Evolutionary conservation across 1,284 basidiomycete genomes (phyloP).

Genomic region (Ustilago bromivora): DNA sequence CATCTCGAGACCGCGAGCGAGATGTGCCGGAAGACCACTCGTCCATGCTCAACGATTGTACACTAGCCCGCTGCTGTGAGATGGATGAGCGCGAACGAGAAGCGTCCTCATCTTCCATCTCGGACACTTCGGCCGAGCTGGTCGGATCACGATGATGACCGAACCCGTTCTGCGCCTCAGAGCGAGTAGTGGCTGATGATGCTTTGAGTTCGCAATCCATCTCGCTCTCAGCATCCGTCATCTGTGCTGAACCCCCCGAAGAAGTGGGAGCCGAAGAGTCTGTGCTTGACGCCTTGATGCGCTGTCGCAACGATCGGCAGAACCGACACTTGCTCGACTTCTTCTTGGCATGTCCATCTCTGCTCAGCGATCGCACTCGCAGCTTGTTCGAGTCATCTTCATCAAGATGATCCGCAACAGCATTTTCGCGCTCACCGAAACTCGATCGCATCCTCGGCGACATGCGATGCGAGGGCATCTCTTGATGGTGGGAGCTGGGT

Average conservation of each 20-base stretch:
- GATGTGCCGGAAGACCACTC: constrained; percentile 23
- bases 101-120: constrained; percentile 38
- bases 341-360: constrained; percentile 47
- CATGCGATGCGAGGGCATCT: constrained; percentile 6
- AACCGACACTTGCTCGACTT: constrained; percentile 51
- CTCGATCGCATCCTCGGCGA: constrained; percentile 22
- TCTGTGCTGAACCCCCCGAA: constrained; percentile 38
- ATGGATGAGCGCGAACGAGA: constrained; percentile 23
- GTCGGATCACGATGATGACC: neutral
- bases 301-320: constrained; percentile 47
- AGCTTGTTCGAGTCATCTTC: constrained; percentile 30
- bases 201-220: constrained; percentile 5
- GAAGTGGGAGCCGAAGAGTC: constrained; percentile 37
- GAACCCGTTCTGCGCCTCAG: neutral
- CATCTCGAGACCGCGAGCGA: constrained; percentile 30
- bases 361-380: constrained; percentile 37
- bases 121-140: constrained; percentile 31
- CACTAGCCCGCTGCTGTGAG: constrained; percentile 30
- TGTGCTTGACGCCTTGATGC: constrained; percentile 17
- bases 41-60: constrained; percentile 44
- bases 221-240: constrained; percentile 43
- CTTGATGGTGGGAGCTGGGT: constrained; percentile 40
- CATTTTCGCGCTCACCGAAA: constrained; percentile 16
- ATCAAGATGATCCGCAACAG: constrained; percentile 20
- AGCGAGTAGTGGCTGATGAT: neutral